Evolutionary conservation across 176 grass and related monocot species (phyloP), one percentile per base, ranked within the genome.

Genomic region (Phoenix dactylifera): DNA sequence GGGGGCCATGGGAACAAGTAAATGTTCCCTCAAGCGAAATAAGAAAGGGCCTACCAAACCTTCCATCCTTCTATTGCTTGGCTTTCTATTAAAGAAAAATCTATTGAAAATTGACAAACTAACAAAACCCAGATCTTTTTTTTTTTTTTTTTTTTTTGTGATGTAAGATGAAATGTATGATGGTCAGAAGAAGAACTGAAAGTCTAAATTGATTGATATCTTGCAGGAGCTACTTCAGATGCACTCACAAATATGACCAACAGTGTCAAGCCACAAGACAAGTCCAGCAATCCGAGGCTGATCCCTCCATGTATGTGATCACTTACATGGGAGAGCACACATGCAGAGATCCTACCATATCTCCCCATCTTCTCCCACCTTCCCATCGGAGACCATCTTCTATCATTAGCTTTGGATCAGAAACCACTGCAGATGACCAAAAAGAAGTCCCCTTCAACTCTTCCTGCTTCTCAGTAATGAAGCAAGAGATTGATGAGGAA

Each of bases 151-250:
- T 15, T 50, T 1, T 52, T 49, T 25, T 14, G 16, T 29, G 3
- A 14, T 22, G 26, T 52, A 25, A 25, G 29, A 32, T 6, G 4
- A 32, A 32, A 12, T 44, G 9, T 0, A 44, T 44, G 35, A 44
- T 44, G 10, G 12, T 44, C 2, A 44, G 35, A 35, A 7, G 7
- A 14, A 44, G 35, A 9, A 44, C 35, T 44, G 9, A 44, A 44
- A 26, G 10, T 26, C 10, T 14, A 55, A n/a, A 4, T 15, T 18
- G 4, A 10, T 26, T 62, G 9, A 53, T 6, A 4, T 20, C 25
- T 26, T 74, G 59, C 74, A 97, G 92, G 63, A 85, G 84, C 65
- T 97, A 97, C 63, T 97, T 67, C 74, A 85, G 87, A 64, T 97
- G 92, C 76, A 91, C 81, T 1, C 78, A 97, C 72, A 88, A 78